phyloP scores from a whole-genome alignment of 2,329 filamentous ascomycete genomes.

The Sporothrix sp. region DNA sequence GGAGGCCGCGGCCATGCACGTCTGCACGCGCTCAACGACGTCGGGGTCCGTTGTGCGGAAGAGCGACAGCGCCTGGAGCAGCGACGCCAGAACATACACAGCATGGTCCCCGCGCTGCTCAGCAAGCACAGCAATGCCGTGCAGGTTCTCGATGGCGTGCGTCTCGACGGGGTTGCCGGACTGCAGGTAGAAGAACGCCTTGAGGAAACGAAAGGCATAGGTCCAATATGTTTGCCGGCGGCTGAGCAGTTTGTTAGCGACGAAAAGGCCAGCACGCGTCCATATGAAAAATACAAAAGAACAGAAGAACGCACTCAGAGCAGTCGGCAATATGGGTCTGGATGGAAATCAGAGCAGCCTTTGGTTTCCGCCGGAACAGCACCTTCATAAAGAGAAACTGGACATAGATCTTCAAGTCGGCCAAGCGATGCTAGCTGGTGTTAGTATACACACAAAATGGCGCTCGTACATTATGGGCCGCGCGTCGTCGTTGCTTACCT shows the following conservation, averaged over 20 bases:
- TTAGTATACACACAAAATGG: not conserved
- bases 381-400: slow-evolving; percentile 63
- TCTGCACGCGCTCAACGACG: slow-evolving; percentile 58
- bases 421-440: slow-evolving; percentile 38
- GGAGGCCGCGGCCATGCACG: slow-evolving; percentile 62
- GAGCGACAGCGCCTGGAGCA: slow-evolving; percentile 61
- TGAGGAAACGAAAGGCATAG: slow-evolving; percentile 67
- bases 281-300: no score
- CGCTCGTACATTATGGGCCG: not conserved
- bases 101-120: slow-evolving; percentile 51
- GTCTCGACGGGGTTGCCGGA: slow-evolving; percentile 50
- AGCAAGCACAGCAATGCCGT: slow-evolving; percentile 50
- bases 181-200: slow-evolving; percentile 59
- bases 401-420: slow-evolving; percentile 67
- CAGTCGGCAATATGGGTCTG: slow-evolving; percentile 61
- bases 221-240: slow-evolving; percentile 63
- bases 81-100: slow-evolving; percentile 53
- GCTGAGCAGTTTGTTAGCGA: no score
- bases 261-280: no score
- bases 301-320: slow-evolving; percentile 45
- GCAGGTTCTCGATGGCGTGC: slow-evolving; percentile 58
- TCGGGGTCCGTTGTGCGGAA: slow-evolving; percentile 55
- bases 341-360: slow-evolving; percentile 61
- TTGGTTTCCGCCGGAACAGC: slow-evolving; percentile 59
- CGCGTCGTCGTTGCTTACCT: slow-evolving; percentile 31